Conservation (phyloP, 495 filamentous ascomycete species). For the Aspergillus mulundensis region DNA sequence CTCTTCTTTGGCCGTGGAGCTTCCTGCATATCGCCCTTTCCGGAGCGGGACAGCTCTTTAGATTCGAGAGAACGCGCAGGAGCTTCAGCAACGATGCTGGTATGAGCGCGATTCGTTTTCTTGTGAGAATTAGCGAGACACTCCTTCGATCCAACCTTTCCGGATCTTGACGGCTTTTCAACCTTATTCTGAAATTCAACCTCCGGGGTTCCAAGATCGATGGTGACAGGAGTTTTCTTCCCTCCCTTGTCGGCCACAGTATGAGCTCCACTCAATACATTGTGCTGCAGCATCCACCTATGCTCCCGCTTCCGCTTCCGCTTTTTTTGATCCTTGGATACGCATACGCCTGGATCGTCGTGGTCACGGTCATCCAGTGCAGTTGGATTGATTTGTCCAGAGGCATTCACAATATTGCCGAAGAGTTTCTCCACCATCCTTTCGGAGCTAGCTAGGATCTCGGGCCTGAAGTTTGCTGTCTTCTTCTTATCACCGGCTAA, state of each 20-base stretch:
- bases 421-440: neutral
- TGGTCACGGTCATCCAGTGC: neutral
- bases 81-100: no score
- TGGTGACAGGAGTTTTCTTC: neutral
- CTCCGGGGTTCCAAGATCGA: neutral
- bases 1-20: neutral
- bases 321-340: conserved; percentile 11
- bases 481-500: neutral
- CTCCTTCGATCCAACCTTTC: neutral
- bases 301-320: conserved; percentile 16
- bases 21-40: neutral
- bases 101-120: no score
- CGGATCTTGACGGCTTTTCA: neutral
- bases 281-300: neutral
- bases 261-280: neutral
- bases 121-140: no score
- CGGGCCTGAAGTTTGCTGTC: neutral
- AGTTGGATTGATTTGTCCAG: neutral
- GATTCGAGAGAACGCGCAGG: no score
- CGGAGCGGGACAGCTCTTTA: neutral
- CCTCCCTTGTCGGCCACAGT: neutral
- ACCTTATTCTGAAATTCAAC: neutral
- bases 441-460: neutral
- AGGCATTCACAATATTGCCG: neutral
- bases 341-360: neutral